phyloP scores from a whole-genome alignment of 495 filamentous ascomycete species.

The Astrocystis sublimbata region DNA sequence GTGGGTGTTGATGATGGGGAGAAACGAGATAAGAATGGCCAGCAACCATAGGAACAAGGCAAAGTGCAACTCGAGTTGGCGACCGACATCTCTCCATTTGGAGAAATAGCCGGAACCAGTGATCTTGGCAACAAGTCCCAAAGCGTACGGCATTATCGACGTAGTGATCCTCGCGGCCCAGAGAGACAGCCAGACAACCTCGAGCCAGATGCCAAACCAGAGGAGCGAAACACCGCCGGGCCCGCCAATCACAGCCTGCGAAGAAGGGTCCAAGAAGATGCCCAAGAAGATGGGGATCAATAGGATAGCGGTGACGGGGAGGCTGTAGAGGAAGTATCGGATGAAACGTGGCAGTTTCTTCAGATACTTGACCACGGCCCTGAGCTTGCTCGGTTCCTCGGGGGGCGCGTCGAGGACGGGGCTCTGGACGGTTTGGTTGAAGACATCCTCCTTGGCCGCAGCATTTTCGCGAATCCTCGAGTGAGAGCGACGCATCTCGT shows the following conservation, averaged over 20 bases:
- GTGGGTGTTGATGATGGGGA: slow-evolving; percentile 74
- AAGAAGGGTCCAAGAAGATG: slow-evolving; percentile 55
- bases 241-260: slow-evolving; percentile 51
- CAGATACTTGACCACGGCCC: slow-evolving; percentile 47
- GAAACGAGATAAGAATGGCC: slow-evolving; percentile 71
- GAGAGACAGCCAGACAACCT: slow-evolving; percentile 88
- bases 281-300: slow-evolving; percentile 82
- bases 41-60: slow-evolving; percentile 94
- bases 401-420: slow-evolving; percentile 51
- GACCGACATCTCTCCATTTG: slow-evolving; percentile 91
- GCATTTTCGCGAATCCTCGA: slow-evolving; percentile 37
- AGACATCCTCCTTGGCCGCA: slow-evolving; percentile 73
- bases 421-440: slow-evolving; percentile 61
- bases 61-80: slow-evolving; percentile 80
- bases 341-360: slow-evolving; percentile 75
- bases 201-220: slow-evolving; percentile 95
- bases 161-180: slow-evolving; percentile 82
- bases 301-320: slow-evolving; percentile 70
- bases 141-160: slow-evolving; percentile 67
- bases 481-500: slow-evolving; percentile 39
- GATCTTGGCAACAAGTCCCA: slow-evolving; percentile 68
- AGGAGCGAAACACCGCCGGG: slow-evolving; percentile 76
- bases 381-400: slow-evolving; percentile 54
- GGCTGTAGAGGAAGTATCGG: slow-evolving; percentile 86
- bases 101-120: slow-evolving; percentile 82